These are phyloP conservation scores for Termitomyces sp. DNA, from an alignment of 768 basidiomycete genomes.

Conservation along the genomic window DNA sequence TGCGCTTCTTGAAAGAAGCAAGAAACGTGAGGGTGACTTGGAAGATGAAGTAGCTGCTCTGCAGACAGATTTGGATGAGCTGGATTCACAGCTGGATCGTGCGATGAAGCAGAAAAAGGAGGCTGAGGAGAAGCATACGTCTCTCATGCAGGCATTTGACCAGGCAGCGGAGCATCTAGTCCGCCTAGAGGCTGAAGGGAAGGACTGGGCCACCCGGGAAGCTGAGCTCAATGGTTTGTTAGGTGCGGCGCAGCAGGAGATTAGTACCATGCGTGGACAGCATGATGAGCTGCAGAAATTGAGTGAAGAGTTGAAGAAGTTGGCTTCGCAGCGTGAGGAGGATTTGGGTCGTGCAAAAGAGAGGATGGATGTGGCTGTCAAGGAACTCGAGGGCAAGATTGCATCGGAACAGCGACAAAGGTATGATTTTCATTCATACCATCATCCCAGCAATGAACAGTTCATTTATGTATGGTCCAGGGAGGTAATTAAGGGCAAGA, in stretches of 20 bases:
- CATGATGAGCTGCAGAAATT: conserved; percentile 59
- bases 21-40: conserved; percentile 77
- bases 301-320: conserved; percentile 63
- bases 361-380: conserved; percentile 55
- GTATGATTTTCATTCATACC: conserved; percentile 28
- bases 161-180: conserved; percentile 85
- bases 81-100: conserved; percentile 83
- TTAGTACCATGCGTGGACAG: conserved; percentile 51
- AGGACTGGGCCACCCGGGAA: conserved; percentile 62
- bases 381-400: conserved; percentile 70
- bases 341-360: conserved; percentile 72
- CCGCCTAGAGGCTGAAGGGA: conserved; percentile 72
- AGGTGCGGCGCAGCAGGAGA: conserved; percentile 49
- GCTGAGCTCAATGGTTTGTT: conserved; percentile 55
- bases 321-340: conserved; percentile 73
- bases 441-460: background rate
- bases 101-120: conserved; percentile 75
- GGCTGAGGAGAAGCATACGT: conserved; percentile 72
- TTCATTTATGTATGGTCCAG: conserved; percentile 30
- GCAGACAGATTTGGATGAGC: conserved; percentile 76
- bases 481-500: conserved; percentile 55
- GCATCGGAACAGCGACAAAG: conserved; percentile 55
- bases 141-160: conserved; percentile 68
- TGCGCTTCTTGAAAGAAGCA: conserved; percentile 71
- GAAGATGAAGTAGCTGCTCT: conserved; percentile 80